Conservation (phyloP, 768 basidiomycete genomes). For the Tubosaeta sp. region DNA sequence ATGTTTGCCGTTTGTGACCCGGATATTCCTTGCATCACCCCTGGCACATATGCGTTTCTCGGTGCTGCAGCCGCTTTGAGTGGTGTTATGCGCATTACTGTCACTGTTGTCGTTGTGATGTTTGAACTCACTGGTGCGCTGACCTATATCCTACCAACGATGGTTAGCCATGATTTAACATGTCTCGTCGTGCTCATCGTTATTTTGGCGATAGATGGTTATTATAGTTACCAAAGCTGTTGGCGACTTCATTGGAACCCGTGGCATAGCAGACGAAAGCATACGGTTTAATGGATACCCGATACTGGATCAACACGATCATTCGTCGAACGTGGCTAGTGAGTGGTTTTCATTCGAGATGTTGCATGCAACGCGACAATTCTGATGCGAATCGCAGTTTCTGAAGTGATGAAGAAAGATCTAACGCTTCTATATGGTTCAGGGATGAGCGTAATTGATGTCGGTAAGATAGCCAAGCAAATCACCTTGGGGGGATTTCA, state of each 20-base stretch:
- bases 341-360: slow-evolving; percentile 20
- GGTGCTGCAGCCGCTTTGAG: slow-evolving; percentile 96
- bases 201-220: slow-evolving; percentile 64
- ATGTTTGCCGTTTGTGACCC: slow-evolving; percentile 90
- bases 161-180: slow-evolving; percentile 53
- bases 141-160: slow-evolving; percentile 95
- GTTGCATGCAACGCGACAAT: slow-evolving; percentile 3
- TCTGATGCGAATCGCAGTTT: slow-evolving; percentile 46
- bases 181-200: slow-evolving; percentile 4
- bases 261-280: slow-evolving; percentile 95
- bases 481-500: not conserved
- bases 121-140: slow-evolving; percentile 97
- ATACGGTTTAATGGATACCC: slow-evolving; percentile 98
- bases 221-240: slow-evolving; percentile 96
- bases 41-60: slow-evolving; percentile 96
- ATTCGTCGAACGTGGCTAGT: slow-evolving; percentile 90
- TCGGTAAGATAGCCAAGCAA: slow-evolving; percentile 54
- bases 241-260: slow-evolving; percentile 88
- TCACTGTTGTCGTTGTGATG: slow-evolving; percentile 99
- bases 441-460: slow-evolving; percentile 71
- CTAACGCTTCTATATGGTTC: slow-evolving; percentile 66
- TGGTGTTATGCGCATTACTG: slow-evolving; percentile 95
- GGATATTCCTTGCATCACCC: slow-evolving; percentile 94
- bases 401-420: slow-evolving; percentile 85
- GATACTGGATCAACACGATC: slow-evolving; percentile 93